phyloP scores from a whole-genome alignment of 2,329 filamentous ascomycete genomes.

The Tolypocladium ovalisporum region DNA sequence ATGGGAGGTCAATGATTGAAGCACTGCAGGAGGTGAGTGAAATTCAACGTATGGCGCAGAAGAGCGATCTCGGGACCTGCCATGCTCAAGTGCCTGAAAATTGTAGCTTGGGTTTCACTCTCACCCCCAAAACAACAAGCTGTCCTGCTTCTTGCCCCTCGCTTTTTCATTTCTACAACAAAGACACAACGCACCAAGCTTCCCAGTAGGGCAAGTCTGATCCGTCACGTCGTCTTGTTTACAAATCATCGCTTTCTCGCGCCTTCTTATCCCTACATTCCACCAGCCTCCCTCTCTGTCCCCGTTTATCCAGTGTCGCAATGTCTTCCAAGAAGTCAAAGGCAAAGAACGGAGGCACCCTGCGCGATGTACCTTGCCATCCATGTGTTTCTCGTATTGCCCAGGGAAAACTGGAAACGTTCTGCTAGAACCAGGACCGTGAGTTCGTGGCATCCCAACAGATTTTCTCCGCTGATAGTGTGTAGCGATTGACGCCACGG shows the following conservation, averaged over 20 bases:
- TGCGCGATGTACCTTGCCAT: not conserved
- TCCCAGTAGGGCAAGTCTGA: not conserved
- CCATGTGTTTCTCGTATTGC: not conserved
- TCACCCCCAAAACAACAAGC: not conserved
- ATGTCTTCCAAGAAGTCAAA: not conserved
- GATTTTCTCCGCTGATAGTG: not conserved
- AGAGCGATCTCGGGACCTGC: not conserved
- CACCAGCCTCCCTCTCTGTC: not conserved
- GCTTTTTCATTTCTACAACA: not conserved
- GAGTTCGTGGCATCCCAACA: not conserved
- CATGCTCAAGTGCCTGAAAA: not conserved
- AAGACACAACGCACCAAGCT: not conserved
- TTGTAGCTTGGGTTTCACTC: not conserved
- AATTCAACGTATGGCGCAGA: not conserved
- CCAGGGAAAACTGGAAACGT: fast-evolving
- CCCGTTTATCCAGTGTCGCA: too few relatives aligned
- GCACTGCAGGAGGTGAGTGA: too few relatives aligned
- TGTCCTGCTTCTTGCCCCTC: not conserved
- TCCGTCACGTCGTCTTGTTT: not conserved
- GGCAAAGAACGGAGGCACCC: not conserved
- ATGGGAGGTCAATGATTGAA: too few relatives aligned
- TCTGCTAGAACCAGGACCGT: not conserved
- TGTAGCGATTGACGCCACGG: not conserved
- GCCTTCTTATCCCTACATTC: not conserved
- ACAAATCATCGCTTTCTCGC: not conserved